These are phyloP conservation scores for Plantago coronopus DNA, from an alignment of 305 asterid species.

Conservation along the genomic window DNA sequence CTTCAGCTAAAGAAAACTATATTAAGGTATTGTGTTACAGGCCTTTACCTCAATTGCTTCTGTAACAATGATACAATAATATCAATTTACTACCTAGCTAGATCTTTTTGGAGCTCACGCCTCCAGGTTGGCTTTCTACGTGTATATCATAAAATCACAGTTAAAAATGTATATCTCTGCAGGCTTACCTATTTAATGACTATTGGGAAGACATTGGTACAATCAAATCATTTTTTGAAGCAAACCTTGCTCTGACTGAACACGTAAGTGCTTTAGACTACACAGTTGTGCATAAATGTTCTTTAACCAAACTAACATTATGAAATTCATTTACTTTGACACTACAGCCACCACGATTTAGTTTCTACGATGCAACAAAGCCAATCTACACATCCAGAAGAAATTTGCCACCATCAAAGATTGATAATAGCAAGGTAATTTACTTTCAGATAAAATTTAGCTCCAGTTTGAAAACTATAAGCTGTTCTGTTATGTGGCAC, in stretches of 20 bases:
- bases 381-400: conserved; percentile 94
- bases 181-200: conserved; percentile 86
- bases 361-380: conserved; percentile 90
- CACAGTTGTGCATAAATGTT: conserved; percentile 3
- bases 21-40: conserved; percentile 41
- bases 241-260: conserved; percentile 95
- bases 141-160: background rate
- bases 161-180: conserved; percentile 27
- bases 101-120: no score
- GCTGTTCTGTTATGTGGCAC: background rate
- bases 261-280: conserved; percentile 54
- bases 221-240: conserved; percentile 90
- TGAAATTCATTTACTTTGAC: conserved; percentile 11
- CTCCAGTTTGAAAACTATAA: background rate
- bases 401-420: conserved; percentile 91
- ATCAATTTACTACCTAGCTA: no score
- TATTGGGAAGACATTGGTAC: conserved; percentile 99
- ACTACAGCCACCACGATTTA: conserved; percentile 87
- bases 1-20: conserved; percentile 71
- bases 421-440: conserved; percentile 82
- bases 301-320: conserved; percentile 9
- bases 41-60: background rate
- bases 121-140: background rate
- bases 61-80: background rate
- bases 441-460: background rate